These are phyloP conservation scores for Boletus coccyginus DNA, from an alignment of 768 basidiomycete species.

Conservation along the genomic window DNA sequence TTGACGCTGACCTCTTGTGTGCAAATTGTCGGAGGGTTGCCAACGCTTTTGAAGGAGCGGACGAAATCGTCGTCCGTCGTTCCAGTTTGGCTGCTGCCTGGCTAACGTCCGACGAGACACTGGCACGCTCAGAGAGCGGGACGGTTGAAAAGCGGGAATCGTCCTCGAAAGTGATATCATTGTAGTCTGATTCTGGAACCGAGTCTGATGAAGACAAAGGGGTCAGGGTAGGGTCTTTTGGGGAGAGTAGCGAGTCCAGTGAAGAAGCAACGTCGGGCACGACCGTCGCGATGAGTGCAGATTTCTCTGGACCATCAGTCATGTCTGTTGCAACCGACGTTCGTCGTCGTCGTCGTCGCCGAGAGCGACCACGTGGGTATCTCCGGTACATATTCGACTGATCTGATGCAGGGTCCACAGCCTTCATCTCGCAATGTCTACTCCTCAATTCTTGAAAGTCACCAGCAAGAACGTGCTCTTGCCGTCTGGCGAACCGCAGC, in stretches of 20 bases:
- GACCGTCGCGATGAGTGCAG: slow-evolving; percentile 6
- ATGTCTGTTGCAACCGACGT: slow-evolving; percentile 10
- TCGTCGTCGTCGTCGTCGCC: background rate
- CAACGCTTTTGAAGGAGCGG: slow-evolving; percentile 17
- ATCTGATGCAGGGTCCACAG: background rate
- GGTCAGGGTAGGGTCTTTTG: slow-evolving; percentile 35
- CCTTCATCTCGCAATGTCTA: slow-evolving; percentile 10
- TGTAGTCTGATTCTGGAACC: slow-evolving; percentile 58
- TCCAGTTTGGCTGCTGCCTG: slow-evolving; percentile 21
- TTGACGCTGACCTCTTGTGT: slow-evolving; percentile 66
- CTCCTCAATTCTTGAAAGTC: slow-evolving; percentile 36
- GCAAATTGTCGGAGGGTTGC: slow-evolving; percentile 27
- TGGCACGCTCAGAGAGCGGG: slow-evolving; percentile 38
- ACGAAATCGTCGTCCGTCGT: slow-evolving; percentile 32
- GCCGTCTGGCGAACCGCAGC: slow-evolving; percentile 44
- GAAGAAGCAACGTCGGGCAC: slow-evolving; percentile 19
- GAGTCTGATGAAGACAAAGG: slow-evolving; percentile 38
- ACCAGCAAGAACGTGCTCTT: slow-evolving; percentile 59
- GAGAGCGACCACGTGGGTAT: slow-evolving; percentile 8
- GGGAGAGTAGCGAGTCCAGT: slow-evolving; percentile 52
- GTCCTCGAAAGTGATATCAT: slow-evolving; percentile 52
- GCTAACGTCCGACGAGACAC: slow-evolving; percentile 29
- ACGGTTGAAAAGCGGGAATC: slow-evolving; percentile 52
- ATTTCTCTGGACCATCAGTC: slow-evolving; percentile 15
- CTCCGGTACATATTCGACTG: background rate